Evolutionary conservation across 192 early-diverging fungal species (phyloP).

Genomic region (Coemansia sp.): DNA sequence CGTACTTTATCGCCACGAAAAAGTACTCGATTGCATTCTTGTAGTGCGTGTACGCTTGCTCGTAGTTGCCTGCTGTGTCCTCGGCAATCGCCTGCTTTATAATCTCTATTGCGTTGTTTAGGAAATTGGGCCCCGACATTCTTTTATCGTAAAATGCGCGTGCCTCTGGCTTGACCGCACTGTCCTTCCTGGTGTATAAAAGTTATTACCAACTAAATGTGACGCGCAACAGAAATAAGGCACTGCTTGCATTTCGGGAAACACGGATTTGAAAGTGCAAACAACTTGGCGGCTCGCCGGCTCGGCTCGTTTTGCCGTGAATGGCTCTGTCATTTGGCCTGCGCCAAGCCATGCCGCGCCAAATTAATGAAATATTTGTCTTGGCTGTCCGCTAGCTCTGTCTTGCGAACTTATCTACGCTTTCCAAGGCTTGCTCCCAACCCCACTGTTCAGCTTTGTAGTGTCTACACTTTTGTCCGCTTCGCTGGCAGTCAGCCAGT

Average conservation of each 20-base stretch:
- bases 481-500: too few species aligned
- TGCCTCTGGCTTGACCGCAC: too few species aligned
- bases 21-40: slow-evolving; percentile 91
- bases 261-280: background rate
- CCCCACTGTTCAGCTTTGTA: too few species aligned
- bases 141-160: background rate
- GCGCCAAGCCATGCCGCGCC: too few species aligned
- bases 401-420: too few species aligned
- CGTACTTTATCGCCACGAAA: slow-evolving; percentile 93
- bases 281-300: background rate
- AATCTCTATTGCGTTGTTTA: slow-evolving; percentile 86
- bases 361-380: too few species aligned
- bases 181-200: background rate
- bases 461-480: too few species aligned
- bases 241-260: background rate
- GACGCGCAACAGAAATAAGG: background rate
- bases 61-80: slow-evolving; percentile 85
- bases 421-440: too few species aligned
- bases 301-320: too few species aligned
- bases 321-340: too few species aligned
- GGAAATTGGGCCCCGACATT: slow-evolving; percentile 28
- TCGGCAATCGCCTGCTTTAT: slow-evolving; percentile 92
- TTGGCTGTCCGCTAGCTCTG: too few species aligned
- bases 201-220: background rate
- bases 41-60: slow-evolving; percentile 89